Evolutionary conservation across 371 early-diverging fungal genomes (phyloP).

Genomic region (Saksenaea oblongispora): DNA sequence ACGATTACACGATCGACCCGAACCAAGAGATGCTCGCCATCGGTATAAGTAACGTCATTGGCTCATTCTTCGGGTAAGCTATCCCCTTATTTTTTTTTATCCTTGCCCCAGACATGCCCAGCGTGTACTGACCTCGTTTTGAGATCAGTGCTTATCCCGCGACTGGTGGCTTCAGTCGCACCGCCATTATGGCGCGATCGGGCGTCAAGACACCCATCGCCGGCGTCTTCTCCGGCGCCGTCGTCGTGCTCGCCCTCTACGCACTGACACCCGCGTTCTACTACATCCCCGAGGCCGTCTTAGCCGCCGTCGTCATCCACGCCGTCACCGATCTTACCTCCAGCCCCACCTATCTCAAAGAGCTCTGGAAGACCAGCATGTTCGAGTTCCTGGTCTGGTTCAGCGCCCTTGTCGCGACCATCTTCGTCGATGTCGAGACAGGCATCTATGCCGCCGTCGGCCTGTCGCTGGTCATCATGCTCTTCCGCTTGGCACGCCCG

Average conservation of each 20-base stretch:
- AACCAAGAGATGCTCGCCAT: conserved; percentile 88
- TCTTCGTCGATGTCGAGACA: conserved; percentile 65
- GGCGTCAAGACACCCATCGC: conserved; percentile 85
- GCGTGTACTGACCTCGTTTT: neutral
- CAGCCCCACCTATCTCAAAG: conserved; percentile 24
- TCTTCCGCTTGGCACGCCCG: conserved; percentile 74
- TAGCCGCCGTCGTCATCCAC: conserved; percentile 82
- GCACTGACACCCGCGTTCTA: conserved; percentile 81
- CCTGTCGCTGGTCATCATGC: conserved; percentile 62
- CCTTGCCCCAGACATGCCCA: too few species aligned
- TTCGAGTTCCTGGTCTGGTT: conserved; percentile 53
- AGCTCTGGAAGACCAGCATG: conserved; percentile 41
- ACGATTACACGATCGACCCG: conserved; percentile 50
- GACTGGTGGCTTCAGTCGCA: conserved; percentile 91
- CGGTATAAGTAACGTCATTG: conserved; percentile 77
- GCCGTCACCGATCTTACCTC: conserved; percentile 64
- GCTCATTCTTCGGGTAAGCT: conserved; percentile 74
- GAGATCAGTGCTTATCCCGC: conserved; percentile 71
- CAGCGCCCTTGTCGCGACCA: conserved; percentile 57
- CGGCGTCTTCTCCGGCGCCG: conserved; percentile 70
- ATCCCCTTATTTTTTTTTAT: neutral
- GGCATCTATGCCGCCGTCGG: conserved; percentile 71
- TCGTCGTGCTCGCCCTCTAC: conserved; percentile 79
- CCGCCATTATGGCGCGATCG: conserved; percentile 79
- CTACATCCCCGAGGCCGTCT: conserved; percentile 80